These are phyloP conservation scores for Debaryomyces robertsiae DNA, from an alignment of 1,139 yeast species.

Conservation along the genomic window DNA sequence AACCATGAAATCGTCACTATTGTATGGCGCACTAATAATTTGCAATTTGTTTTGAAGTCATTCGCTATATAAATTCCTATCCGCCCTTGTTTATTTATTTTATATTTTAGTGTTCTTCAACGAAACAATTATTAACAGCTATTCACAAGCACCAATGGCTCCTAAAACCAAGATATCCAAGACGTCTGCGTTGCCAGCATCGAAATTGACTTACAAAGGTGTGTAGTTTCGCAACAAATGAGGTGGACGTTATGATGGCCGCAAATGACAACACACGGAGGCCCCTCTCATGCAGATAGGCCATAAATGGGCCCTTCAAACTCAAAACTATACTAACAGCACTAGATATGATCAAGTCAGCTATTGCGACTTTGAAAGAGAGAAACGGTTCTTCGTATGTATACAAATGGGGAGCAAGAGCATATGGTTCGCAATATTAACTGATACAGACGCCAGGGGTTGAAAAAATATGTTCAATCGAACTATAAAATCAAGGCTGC, in stretches of 20 bases:
- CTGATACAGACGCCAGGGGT: conserved; percentile 60
- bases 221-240: conserved; percentile 24
- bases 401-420: no score
- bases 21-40: conserved; percentile 6
- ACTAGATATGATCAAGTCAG: conserved; percentile 75
- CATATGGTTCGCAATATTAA: no score
- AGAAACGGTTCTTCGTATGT: conserved; percentile 79
- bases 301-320: no score
- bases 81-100: conserved; percentile 13
- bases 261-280: no score
- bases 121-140: conserved; percentile 2
- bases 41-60: conserved; percentile 14
- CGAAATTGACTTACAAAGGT: conserved; percentile 56
- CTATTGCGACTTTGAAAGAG: conserved; percentile 70
- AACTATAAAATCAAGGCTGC: conserved; percentile 60
- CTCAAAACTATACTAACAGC: conserved; percentile 19
- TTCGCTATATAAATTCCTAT: conserved; percentile 9
- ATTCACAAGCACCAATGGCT: conserved; percentile 23
- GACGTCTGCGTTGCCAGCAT: conserved; percentile 29
- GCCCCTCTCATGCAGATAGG: background rate
- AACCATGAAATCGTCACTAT: background rate
- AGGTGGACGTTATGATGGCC: background rate
- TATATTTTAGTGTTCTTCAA: conserved; percentile 10
- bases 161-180: conserved; percentile 28
- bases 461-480: conserved; percentile 70